Evolutionary conservation across 73 alveolate genomes (phyloP).

Genomic region (Uronychia setigera): DNA sequence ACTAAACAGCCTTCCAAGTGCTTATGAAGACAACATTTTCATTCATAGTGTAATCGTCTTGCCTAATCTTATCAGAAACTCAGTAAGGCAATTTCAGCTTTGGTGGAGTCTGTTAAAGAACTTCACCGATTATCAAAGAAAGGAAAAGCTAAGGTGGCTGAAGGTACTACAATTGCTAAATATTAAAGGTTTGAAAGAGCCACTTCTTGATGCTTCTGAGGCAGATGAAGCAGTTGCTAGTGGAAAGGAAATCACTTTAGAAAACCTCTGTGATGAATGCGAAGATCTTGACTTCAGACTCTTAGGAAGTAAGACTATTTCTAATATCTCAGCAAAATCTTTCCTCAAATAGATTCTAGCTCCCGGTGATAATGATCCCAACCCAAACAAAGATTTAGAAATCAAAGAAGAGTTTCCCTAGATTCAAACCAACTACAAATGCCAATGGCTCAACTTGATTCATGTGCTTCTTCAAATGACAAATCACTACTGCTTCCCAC

Average conservation of each 20-base stretch:
- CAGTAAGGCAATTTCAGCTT: background rate
- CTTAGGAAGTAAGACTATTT: background rate
- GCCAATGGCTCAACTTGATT: constrained; percentile 1
- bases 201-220: background rate
- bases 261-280: background rate
- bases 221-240: background rate
- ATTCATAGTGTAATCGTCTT: background rate
- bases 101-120: background rate
- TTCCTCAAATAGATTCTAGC: background rate
- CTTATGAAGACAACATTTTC: background rate
- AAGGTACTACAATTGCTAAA: background rate
- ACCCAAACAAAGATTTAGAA: background rate
- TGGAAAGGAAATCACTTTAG: background rate
- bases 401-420: background rate
- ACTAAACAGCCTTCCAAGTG: background rate
- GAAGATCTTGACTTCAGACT: background rate
- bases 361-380: background rate
- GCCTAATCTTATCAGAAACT: background rate
- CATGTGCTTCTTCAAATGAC: background rate
- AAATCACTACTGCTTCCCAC: background rate
- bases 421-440: background rate
- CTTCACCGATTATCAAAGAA: background rate
- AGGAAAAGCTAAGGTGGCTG: background rate
- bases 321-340: background rate
- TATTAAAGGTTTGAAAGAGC: background rate